phyloP scores from a whole-genome alignment of 768 basidiomycete species.

The Lentinula guzmanii region DNA sequence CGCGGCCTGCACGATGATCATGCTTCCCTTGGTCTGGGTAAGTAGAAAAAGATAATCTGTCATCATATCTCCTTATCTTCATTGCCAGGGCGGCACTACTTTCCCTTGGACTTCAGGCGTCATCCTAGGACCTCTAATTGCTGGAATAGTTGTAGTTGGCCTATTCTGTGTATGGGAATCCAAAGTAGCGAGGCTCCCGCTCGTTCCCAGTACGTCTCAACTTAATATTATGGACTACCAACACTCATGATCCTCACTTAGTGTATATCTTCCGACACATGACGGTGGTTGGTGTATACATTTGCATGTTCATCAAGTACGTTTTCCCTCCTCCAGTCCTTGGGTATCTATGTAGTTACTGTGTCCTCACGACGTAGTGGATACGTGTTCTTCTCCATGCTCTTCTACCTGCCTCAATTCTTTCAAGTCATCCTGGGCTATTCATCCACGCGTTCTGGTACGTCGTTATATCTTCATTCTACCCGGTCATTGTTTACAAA shows the following conservation, averaged over 20 bases:
- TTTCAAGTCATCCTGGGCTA: conserved; percentile 67
- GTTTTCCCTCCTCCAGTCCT: conserved; percentile 9
- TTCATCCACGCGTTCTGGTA: conserved; percentile 48
- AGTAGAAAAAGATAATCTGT: background rate
- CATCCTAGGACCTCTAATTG: conserved; percentile 54
- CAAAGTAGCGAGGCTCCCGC: conserved; percentile 62
- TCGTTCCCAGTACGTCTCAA: conserved; percentile 54
- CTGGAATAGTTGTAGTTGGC: conserved; percentile 44
- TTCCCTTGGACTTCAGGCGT: conserved; percentile 68
- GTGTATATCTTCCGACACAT: conserved; percentile 67
- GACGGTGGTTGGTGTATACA: conserved; percentile 65
- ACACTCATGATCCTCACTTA: conserved; percentile 14
- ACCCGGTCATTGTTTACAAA: background rate
- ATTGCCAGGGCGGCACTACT: conserved; percentile 57
- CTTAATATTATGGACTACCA: background rate
- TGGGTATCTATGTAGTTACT: background rate
- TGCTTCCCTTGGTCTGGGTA: conserved; percentile 72
- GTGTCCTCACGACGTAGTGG: conserved; percentile 29
- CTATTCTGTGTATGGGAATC: conserved; percentile 72
- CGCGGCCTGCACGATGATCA: conserved; percentile 52
- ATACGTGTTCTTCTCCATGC: conserved; percentile 54
- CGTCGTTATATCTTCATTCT: background rate
- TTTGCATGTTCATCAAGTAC: conserved; percentile 64
- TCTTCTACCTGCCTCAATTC: conserved; percentile 72
- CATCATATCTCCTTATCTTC: background rate